Evolutionary conservation across 345 rosid genomes (phyloP).

Genomic region (Ceriops zippeliana): DNA sequence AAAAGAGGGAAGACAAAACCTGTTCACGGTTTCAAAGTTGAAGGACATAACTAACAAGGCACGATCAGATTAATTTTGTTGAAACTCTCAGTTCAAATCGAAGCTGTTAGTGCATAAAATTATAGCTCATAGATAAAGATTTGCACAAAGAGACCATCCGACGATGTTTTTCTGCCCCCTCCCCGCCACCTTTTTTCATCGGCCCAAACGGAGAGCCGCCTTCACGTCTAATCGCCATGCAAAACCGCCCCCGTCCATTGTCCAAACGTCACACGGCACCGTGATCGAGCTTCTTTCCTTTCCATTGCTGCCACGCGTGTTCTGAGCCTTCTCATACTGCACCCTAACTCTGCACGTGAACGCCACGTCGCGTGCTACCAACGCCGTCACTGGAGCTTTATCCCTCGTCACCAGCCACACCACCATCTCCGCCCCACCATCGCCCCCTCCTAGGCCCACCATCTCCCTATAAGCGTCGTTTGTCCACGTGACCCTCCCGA

Average conservation of each 20-base stretch:
- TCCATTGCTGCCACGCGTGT: conserved; percentile 31
- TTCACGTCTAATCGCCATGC: conserved; percentile 85
- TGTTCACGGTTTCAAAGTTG: background rate
- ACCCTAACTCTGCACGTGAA: conserved; percentile 72
- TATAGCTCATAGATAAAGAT: background rate
- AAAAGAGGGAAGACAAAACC: background rate
- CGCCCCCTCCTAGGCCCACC: conserved; percentile 36
- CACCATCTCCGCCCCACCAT: conserved; percentile 28
- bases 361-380: conserved; percentile 34
- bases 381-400: conserved; percentile 19
- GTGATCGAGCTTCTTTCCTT: conserved; percentile 51
- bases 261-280: conserved; percentile 85
- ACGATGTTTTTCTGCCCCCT: too few species aligned
- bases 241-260: conserved; percentile 68
- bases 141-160: background rate
- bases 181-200: conserved; percentile 9
- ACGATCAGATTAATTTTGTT: too few species aligned
- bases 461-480: conserved; percentile 60
- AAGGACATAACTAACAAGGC: background rate
- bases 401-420: conserved; percentile 69
- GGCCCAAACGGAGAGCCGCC: conserved; percentile 66
- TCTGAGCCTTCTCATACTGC: conserved; percentile 29
- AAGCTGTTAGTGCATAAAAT: background rate
- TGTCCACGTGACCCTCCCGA: conserved; percentile 68
- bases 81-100: too few species aligned